Evolutionary conservation across 192 early-diverging fungal species (phyloP), one percentile per base, ranked within the genome.

Genomic region (Backusella liffmaniae): DNA sequence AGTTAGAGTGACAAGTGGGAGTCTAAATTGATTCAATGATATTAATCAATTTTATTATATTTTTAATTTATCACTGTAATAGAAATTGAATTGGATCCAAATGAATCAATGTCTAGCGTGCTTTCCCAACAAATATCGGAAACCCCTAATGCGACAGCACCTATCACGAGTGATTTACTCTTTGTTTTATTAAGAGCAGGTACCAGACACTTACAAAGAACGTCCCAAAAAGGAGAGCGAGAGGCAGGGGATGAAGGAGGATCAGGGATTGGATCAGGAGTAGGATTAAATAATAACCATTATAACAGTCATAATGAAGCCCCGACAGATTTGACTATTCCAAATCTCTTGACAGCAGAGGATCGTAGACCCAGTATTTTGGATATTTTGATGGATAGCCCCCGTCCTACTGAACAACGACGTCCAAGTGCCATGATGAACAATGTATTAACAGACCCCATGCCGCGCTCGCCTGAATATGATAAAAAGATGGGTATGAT

Each of bases 301-400:
- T 29, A 26, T 62, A 62, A 29, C 56, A 62, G 56, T 62, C 23
- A 62, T 62, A 62, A 30, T 29, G 53, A 44, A 29, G 3, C 26
- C 18, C 53, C 46, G n/a, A 30, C 72, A 23, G 72, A 73, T 18
- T 29, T 34, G 42, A n/a, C n/a, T 13, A 15, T 66, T 30, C 49
- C 36, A 36, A 35, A 9, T 13, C 0, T 44, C 21, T 56, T 68
- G 42, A 36, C 44, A 69, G n/a, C 36, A 21, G 30, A 62, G 37
- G 73, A 79, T 35, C 37, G 78, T 26, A 49, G 74, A 36, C 74
- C 73, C 13, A 76, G 78, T 32, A 79, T 75, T 30, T 46, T 79
- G 16, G 74, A 79, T 44, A 79, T 76, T n/a, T 37, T 76, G 13
- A 73, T 76, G 73, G 78, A 76, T 59, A 51, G 68, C 15, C 77